Percentiles rank a stretch among this genome's conserved stretches.
Evolutionary conservation across 495 filamentous ascomycete species (phyloP).

Genomic region (Wilcoxina mikolae): DNA sequence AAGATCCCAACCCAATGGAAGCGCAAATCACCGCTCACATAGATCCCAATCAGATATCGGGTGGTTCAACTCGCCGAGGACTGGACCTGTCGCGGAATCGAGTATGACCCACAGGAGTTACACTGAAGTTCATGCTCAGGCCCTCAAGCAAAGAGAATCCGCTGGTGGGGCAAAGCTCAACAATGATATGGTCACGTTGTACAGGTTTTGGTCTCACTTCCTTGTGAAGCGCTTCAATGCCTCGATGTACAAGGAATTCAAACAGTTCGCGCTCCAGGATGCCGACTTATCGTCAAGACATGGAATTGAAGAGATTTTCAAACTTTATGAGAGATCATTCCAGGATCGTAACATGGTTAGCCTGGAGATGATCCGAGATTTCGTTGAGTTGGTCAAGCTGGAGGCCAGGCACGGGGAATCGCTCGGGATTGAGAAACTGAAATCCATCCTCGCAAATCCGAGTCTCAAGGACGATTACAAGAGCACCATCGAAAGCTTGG

Average conservation of each 20-base stretch:
- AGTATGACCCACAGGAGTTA: conserved; percentile 4
- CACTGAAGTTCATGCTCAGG: conserved; percentile 38
- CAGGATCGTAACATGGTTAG: conserved; percentile 16
- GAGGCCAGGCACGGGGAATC: conserved; percentile 21
- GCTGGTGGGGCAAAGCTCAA: conserved; percentile 35
- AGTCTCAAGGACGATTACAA: conserved; percentile 16
- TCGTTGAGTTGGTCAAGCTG: conserved; percentile 14
- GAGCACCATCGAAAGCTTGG: conserved; percentile 15
- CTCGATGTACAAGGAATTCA: conserved; percentile 69
- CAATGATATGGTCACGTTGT: conserved; percentile 51
- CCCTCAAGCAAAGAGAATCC: conserved; percentile 41
- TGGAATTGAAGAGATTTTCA: conserved; percentile 21
- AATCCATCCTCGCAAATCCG: conserved; percentile 12
- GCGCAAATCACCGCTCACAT: not conserved
- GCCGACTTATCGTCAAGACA: conserved; percentile 21
- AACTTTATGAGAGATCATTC: conserved; percentile 21
- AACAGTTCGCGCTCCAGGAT: conserved; percentile 55
- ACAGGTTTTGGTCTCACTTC: conserved; percentile 68
- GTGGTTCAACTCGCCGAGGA: not conserved
- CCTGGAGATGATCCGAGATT: conserved; percentile 18
- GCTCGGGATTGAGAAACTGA: conserved; percentile 16
- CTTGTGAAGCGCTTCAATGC: conserved; percentile 61
- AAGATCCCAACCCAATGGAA: not conserved
- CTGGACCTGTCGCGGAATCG: not conserved
- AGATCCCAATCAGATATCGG: not conserved